These are phyloP conservation scores for Euphorbia tirucalli DNA, from an alignment of 345 rosid genomes.

Conservation along the genomic window DNA sequence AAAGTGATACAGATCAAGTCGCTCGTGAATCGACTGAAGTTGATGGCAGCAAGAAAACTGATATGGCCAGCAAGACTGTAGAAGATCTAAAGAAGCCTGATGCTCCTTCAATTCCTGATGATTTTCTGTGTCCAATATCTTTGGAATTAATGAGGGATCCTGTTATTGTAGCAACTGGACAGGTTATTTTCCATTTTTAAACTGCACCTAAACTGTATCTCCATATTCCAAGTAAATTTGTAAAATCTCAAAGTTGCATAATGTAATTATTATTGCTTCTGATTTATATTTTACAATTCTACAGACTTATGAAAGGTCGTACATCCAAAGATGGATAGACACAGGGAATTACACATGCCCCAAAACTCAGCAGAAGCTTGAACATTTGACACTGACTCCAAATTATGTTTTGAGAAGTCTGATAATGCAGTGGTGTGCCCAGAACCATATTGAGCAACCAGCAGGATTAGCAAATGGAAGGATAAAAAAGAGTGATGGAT, in stretches of 20 bases:
- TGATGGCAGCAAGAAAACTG: constrained; percentile 38
- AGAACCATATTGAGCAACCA: constrained; percentile 77
- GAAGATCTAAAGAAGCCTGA: constrained; percentile 58
- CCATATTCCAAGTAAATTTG: not conserved
- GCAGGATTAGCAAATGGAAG: constrained; percentile 52
- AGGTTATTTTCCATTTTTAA: constrained; percentile 41
- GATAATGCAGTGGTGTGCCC: constrained; percentile 74
- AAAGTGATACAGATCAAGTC: not conserved
- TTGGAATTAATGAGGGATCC: constrained; percentile 96
- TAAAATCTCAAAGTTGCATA: not conserved
- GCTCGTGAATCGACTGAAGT: constrained; percentile 32
- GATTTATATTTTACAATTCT: constrained; percentile 21
- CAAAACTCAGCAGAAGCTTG: constrained; percentile 91
- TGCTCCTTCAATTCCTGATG: constrained; percentile 58
- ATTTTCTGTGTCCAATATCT: constrained; percentile 87
- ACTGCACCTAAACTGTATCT: not conserved
- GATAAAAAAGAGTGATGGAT: constrained; percentile 57
- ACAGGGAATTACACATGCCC: constrained; percentile 85
- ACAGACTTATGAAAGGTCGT: constrained; percentile 96
- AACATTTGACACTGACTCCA: constrained; percentile 72
- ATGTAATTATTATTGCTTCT: too few species aligned
- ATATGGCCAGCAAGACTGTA: constrained; percentile 35
- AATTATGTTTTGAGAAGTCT: constrained; percentile 85
- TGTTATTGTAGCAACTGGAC: constrained; percentile 92
- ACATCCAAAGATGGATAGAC: constrained; percentile 96